Conservation (phyloP, 2,329 filamentous ascomycete species). For the Colletotrichum gigasporum region DNA sequence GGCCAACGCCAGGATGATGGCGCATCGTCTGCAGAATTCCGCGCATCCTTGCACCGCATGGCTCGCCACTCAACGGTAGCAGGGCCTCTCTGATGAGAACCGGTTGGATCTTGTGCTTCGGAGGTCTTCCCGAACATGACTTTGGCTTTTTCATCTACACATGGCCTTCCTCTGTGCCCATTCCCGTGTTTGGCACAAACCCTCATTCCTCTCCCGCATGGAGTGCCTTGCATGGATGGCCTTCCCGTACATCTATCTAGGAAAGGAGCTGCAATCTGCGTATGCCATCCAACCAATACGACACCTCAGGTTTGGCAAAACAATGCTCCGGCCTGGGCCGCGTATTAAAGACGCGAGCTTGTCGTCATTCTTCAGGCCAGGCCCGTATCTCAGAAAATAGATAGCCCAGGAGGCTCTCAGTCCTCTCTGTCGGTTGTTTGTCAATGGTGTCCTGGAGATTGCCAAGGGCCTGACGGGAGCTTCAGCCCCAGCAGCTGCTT, state of each 20-base stretch:
- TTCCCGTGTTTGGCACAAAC: background rate
- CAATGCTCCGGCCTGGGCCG: background rate
- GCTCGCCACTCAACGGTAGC: background rate
- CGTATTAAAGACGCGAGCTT: slow-evolving; percentile 7
- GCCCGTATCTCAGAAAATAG: background rate
- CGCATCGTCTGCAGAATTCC: background rate
- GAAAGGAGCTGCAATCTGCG: too few species aligned
- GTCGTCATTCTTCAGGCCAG: slow-evolving; percentile 13
- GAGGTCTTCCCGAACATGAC: background rate
- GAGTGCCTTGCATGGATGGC: background rate
- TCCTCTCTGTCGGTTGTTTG: too few species aligned
- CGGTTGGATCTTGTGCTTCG: background rate
- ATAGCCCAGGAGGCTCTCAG: background rate
- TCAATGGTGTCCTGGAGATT: background rate
- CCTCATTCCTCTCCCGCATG: background rate
- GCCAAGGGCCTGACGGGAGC: background rate
- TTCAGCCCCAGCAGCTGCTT: background rate
- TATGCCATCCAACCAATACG: background rate
- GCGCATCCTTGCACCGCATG: background rate
- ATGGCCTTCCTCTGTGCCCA: background rate
- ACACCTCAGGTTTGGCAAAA: background rate
- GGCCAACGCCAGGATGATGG: slow-evolving; percentile 15
- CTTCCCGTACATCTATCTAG: background rate
- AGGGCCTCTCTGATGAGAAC: background rate
- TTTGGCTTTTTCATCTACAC: background rate